Evolutionary conservation across 768 basidiomycete genomes (phyloP).

Genomic region (Kwoniella bestiolae): DNA sequence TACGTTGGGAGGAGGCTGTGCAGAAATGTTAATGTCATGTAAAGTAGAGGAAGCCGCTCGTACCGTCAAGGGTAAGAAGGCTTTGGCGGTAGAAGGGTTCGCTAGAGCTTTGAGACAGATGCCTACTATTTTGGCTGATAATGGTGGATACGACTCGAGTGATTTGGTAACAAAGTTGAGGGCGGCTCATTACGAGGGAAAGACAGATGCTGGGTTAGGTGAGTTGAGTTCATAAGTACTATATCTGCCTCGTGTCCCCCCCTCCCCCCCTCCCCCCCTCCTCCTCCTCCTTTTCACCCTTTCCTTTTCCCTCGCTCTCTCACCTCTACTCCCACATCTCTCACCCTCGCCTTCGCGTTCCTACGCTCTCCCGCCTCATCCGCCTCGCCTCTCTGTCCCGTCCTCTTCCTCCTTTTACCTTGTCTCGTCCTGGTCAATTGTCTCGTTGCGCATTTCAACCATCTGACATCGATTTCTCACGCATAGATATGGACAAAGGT

Average conservation of each 20-base stretch:
- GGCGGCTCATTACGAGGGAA: conserved; percentile 92
- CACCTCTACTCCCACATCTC: too few species aligned
- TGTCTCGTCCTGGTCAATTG: too few species aligned
- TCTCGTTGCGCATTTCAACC: conserved; percentile 2
- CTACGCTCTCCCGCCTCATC: too few species aligned
- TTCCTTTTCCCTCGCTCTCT: too few species aligned
- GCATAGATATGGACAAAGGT: conserved; percentile 83
- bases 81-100: conserved; percentile 92
- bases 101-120: conserved; percentile 84
- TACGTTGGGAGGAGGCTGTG: conserved; percentile 93
- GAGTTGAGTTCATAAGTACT: conserved; percentile 58
- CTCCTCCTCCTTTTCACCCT: too few species aligned
- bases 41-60: conserved; percentile 87
- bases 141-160: conserved; percentile 96
- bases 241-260: too few species aligned
- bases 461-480: not conserved
- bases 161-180: conserved; percentile 87
- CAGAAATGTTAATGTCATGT: conserved; percentile 97
- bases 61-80: conserved; percentile 88
- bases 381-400: too few species aligned
- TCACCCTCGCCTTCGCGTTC: too few species aligned
- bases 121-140: conserved; percentile 94
- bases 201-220: conserved; percentile 85
- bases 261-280: too few species aligned
- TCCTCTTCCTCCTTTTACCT: too few species aligned